phyloP scores from a whole-genome alignment of 768 basidiomycete genomes.

The Boletus speciosus region DNA sequence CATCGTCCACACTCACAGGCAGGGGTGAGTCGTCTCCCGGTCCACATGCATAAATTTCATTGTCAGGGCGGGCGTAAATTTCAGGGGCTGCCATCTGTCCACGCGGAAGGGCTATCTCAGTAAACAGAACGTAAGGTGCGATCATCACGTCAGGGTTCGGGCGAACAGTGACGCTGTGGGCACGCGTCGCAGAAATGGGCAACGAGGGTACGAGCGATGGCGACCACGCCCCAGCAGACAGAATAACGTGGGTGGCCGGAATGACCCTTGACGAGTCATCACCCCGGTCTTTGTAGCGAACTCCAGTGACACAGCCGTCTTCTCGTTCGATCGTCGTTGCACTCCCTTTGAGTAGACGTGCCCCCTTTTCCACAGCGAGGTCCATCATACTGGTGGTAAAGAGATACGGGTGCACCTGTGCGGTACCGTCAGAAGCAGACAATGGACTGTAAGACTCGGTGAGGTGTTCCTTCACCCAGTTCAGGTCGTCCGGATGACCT shows the following conservation, averaged over 20 bases:
- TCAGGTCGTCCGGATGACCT: conserved; percentile 48
- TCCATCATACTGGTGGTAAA: conserved; percentile 73
- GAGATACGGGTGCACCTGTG: conserved; percentile 73
- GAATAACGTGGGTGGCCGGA: conserved; percentile 63
- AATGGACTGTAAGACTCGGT: conserved; percentile 62
- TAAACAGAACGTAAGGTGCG: conserved; percentile 80
- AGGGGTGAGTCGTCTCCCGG: conserved; percentile 71
- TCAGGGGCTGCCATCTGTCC: conserved; percentile 48
- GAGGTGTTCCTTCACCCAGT: conserved; percentile 54
- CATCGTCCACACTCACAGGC: conserved; percentile 70
- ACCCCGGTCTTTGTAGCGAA: conserved; percentile 35
- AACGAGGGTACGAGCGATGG: conserved; percentile 52
- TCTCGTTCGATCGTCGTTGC: conserved; percentile 46
- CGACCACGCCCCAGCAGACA: conserved; percentile 90
- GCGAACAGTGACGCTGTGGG: conserved; percentile 68
- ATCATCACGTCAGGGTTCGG: conserved; percentile 44
- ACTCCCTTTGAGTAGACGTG: conserved; percentile 43
- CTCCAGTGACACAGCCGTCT: conserved; percentile 43
- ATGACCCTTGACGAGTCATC: conserved; percentile 33
- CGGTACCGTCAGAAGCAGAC: conserved; percentile 50
- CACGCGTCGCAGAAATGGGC: conserved; percentile 61
- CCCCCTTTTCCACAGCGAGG: conserved; percentile 55
- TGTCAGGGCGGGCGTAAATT: conserved; percentile 68
- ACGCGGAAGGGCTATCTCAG: conserved; percentile 54
- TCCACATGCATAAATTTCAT: conserved; percentile 76